Percentiles rank a stretch among this genome's conserved stretches.
Evolutionary conservation across 345 rosid species (phyloP).

Genomic region (Acer campestre): DNA sequence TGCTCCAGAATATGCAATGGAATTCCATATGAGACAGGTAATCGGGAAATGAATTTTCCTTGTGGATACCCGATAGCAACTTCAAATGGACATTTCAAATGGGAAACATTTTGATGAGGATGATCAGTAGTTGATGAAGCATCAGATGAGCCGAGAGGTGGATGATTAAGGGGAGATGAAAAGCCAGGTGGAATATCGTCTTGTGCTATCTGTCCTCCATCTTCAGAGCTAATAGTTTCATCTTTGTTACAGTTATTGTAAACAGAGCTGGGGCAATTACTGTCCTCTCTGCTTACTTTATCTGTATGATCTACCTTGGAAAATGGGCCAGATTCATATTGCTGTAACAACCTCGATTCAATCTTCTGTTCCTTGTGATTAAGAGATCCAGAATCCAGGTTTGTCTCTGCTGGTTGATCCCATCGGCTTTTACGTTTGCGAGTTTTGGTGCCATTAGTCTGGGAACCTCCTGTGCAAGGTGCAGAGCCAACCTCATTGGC

Average conservation of each 20-base stretch:
- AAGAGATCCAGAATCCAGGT: constrained; percentile 25
- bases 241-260: constrained; percentile 27
- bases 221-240: constrained; percentile 24
- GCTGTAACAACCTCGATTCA: background rate
- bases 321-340: constrained; percentile 21
- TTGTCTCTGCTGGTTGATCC: constrained; percentile 77
- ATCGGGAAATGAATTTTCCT: constrained; percentile 59
- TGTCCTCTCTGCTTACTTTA: constrained; percentile 24
- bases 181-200: constrained; percentile 93
- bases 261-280: constrained; percentile 17
- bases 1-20: constrained; percentile 68
- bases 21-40: constrained; percentile 84
- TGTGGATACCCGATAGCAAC: constrained; percentile 51
- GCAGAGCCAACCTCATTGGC: constrained; percentile 41
- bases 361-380: constrained; percentile 12
- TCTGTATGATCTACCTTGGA: constrained; percentile 21
- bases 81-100: constrained; percentile 31
- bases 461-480: constrained; percentile 39
- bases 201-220: constrained; percentile 37
- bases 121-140: constrained; percentile 35
- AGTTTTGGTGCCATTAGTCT: constrained; percentile 34
- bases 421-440: constrained; percentile 98
- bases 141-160: constrained; percentile 35
- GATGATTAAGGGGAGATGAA: constrained; percentile 42
- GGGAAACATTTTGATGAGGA: constrained; percentile 26